A percentile compares a stretch with the other conserved stretches of the same genome.
phyloP scores from a whole-genome alignment of 352 stramenopile species.

The Globisporangium cystogenes region DNA sequence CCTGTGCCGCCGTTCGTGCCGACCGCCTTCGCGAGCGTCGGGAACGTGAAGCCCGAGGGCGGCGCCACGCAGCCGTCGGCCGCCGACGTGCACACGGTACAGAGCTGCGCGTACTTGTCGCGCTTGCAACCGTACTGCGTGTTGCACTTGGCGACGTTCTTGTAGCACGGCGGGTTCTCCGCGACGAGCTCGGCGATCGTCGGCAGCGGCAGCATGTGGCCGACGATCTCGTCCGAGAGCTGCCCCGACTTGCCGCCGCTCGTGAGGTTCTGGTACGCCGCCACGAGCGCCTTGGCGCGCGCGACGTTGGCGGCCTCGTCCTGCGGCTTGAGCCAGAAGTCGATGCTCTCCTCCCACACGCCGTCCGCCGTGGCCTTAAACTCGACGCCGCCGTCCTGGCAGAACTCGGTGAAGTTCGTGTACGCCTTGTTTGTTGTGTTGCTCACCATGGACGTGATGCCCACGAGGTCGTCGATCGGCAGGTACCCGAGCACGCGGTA shows the following conservation, averaged over 20 bases:
- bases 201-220: constrained; percentile 50
- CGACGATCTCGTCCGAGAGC: constrained; percentile 24
- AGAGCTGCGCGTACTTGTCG: constrained; percentile 57
- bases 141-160: constrained; percentile 60
- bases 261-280: constrained; percentile 50
- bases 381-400: constrained; percentile 49
- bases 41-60: constrained; percentile 43
- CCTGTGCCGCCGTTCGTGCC: constrained; percentile 42
- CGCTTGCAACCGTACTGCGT: constrained; percentile 44
- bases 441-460: constrained; percentile 60
- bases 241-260: constrained; percentile 26
- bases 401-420: constrained; percentile 61
- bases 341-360: constrained; percentile 47
- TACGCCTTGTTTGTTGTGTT: constrained; percentile 44
- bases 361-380: constrained; percentile 37
- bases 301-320: constrained; percentile 45
- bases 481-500: constrained; percentile 66
- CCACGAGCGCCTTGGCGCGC: constrained; percentile 41
- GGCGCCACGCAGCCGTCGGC: constrained; percentile 33
- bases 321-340: constrained; percentile 67
- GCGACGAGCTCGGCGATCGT: constrained; percentile 32
- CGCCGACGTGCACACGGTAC: constrained; percentile 47
- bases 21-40: constrained; percentile 39
- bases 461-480: constrained; percentile 68
- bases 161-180: constrained; percentile 64